Evolutionary conservation across 169 alveolate genomes (phyloP).

Genomic region (Plasmodium gonderi): DNA sequence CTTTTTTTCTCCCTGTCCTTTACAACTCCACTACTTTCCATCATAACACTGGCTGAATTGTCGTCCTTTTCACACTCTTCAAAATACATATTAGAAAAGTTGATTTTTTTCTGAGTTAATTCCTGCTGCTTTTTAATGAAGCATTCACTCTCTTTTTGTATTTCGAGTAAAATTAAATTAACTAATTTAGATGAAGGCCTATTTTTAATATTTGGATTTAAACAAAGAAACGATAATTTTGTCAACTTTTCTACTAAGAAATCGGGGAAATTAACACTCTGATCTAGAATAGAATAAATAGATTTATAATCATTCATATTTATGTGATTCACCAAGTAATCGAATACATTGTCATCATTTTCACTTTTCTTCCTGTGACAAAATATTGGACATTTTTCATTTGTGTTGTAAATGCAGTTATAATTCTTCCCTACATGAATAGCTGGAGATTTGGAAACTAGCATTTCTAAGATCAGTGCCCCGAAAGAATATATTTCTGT

Average conservation of each 20-base stretch:
- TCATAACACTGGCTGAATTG: background rate
- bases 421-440: conserved; percentile 63
- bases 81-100: background rate
- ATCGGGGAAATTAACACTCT: conserved; percentile 62
- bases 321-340: conserved; percentile 51
- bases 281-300: conserved; percentile 43
- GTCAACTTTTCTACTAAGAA: conserved; percentile 56
- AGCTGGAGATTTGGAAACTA: conserved; percentile 66
- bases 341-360: conserved; percentile 58
- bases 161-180: conserved; percentile 44
- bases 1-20: background rate
- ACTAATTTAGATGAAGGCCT: conserved; percentile 66
- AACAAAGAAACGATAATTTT: conserved; percentile 43
- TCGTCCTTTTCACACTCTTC: conserved; percentile 25
- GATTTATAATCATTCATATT: conserved; percentile 60
- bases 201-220: conserved; percentile 52
- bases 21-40: background rate
- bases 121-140: conserved; percentile 38
- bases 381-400: conserved; percentile 50
- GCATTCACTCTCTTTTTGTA: conserved; percentile 53
- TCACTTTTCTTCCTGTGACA: conserved; percentile 36
- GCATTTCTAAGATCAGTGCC: conserved; percentile 58
- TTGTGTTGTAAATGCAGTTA: conserved; percentile 25
- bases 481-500: conserved; percentile 73
- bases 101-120: conserved; percentile 1